These are phyloP conservation scores for Tanozyma kutaoensis DNA, from an alignment of 805 yeast species.

Conservation along the genomic window DNA sequence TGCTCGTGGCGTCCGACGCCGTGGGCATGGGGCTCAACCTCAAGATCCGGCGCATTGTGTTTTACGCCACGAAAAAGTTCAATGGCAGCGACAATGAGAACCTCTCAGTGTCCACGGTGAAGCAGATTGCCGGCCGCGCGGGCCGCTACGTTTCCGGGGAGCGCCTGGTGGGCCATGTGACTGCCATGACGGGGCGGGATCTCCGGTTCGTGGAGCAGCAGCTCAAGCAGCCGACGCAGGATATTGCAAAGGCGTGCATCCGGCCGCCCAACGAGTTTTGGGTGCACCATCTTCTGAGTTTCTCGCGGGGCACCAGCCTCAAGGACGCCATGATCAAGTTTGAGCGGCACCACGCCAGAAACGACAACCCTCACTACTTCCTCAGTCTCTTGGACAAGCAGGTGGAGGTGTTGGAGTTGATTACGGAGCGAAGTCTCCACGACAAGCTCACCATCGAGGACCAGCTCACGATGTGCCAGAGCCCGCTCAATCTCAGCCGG, in stretches of 20 bases:
- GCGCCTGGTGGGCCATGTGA: constrained; percentile 32
- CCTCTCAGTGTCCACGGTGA: constrained; percentile 54
- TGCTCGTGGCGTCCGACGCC: constrained; percentile 93
- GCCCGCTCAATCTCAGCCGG: constrained; percentile 35
- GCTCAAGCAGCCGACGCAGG: constrained; percentile 37
- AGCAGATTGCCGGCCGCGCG: constrained; percentile 95
- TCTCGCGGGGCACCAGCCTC: constrained; percentile 36
- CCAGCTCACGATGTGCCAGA: constrained; percentile 41
- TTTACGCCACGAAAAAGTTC: constrained; percentile 54
- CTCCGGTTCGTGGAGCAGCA: constrained; percentile 30
- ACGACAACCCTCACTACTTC: constrained; percentile 13
- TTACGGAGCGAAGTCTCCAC: constrained; percentile 1
- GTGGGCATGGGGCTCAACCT: constrained; percentile 95
- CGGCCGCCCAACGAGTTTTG: constrained; percentile 75
- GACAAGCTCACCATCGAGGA: constrained; percentile 31
- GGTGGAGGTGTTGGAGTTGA: constrained; percentile 20
- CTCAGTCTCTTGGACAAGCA: constrained; percentile 21
- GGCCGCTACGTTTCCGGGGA: constrained; percentile 48
- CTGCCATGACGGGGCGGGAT: constrained; percentile 34
- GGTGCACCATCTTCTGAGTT: constrained; percentile 48
- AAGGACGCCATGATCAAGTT: constrained; percentile 35
- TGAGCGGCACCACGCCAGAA: constrained; percentile 19
- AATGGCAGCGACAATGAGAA: constrained; percentile 41
- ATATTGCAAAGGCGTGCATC: constrained; percentile 48
- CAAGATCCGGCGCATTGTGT: constrained; percentile 69